These are phyloP conservation scores for Sugiyamaella grinbergsii DNA, from an alignment of 1,139 yeast genomes.

Conservation along the genomic window DNA sequence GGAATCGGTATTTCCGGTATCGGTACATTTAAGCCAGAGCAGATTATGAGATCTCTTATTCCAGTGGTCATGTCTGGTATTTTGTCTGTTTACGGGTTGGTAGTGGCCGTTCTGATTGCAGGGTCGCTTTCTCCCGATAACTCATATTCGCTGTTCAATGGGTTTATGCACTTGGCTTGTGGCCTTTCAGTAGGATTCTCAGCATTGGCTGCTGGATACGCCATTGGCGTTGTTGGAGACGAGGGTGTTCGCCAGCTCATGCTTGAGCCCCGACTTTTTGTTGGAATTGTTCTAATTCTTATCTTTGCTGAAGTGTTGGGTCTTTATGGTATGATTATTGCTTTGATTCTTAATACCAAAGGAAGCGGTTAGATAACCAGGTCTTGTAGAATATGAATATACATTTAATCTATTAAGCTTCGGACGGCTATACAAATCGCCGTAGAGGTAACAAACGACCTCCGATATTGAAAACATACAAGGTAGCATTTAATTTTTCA, in stretches of 20 bases:
- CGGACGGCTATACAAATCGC: too few relatives aligned
- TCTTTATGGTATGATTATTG: too few relatives aligned
- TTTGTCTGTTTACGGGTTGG: constrained; percentile 92
- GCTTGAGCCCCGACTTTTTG: too few relatives aligned
- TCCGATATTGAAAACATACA: too few relatives aligned
- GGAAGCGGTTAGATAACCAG: constrained; percentile 55
- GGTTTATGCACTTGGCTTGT: constrained; percentile 95
- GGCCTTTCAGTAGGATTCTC: constrained; percentile 96
- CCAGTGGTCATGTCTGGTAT: constrained; percentile 99
- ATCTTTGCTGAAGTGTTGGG: too few relatives aligned
- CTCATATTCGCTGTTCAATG: constrained; percentile 84
- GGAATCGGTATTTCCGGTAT: constrained; percentile 99
- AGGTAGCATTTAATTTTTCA: not conserved
- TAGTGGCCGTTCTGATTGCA: constrained; percentile 92
- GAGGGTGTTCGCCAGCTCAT: constrained; percentile 97
- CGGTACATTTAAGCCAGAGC: constrained; percentile 93
- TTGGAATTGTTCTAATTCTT: too few relatives aligned
- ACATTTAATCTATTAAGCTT: not conserved
- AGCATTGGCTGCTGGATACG: constrained; percentile 95
- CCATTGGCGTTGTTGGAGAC: constrained; percentile 98
- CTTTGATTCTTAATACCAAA: constrained; percentile 85
- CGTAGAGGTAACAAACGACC: too few relatives aligned
- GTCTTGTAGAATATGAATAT: constrained; percentile 4
- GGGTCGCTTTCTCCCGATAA: constrained; percentile 81
- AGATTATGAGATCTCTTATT: constrained; percentile 46